Base-by-base conservation (phyloP, 495 filamentous ascomycete species). In the Durotheca rogersii region DNA sequence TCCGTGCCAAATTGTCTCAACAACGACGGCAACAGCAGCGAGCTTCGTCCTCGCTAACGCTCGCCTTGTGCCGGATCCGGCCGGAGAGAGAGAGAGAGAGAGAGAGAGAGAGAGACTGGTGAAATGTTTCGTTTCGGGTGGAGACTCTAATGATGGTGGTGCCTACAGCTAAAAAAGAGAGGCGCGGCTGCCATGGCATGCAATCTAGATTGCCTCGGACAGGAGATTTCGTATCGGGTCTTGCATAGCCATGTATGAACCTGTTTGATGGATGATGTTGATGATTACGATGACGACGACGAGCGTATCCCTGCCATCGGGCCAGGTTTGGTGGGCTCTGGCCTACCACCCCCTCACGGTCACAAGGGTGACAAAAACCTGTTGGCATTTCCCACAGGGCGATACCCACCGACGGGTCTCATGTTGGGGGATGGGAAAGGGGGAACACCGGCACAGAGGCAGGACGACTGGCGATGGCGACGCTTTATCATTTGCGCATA, bases 91-190 rank as follows among this genome's bases (percentile, higher is more conserved):
- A n/a, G n/a, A n/a, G n/a, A n/a, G n/a, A n/a, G n/a, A n/a, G n/a
- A n/a, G n/a, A n/a, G n/a, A n/a, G n/a, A n/a, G n/a, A n/a, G n/a
- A n/a, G n/a, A n/a, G n/a, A n/a, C n/a, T n/a, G n/a, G n/a, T n/a
- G n/a, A n/a, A n/a, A n/a, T 48, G 30, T 3, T 17, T 43, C 23
- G 32, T 18, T 51, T 41, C 19, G 9, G 36, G 23, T 41, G 45
- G 37, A 23, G 20, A 25, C 20, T 16, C 1, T 21, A 21, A 18
- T n/a, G n/a, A n/a, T 27, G 23, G 23, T 9, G 4, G 9, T 27
- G 23, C 23, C 23, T n/a, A n/a, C n/a, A 9, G 4, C 23, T 27
- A 27, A 9, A 4, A 9, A 4, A 27, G 23, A 27, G 23, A 27
- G 4, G 23, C 23, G 23, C 23, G n/a, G n/a, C n/a, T n/a, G n/a